Conservation (phyloP, 371 early-diverging fungal genomes). For the Circinella umbellata region DNA sequence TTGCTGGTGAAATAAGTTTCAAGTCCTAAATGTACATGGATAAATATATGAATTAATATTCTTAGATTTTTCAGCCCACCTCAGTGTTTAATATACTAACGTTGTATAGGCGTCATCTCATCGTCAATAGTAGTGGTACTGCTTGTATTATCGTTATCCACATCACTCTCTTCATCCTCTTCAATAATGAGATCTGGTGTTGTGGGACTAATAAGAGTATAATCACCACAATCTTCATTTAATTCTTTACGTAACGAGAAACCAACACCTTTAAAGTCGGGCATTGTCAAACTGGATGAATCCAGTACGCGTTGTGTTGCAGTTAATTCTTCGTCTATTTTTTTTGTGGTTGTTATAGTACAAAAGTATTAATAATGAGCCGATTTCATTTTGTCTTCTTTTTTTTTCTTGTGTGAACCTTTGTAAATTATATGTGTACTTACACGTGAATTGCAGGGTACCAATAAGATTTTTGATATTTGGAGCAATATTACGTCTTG, state of each 20-base stretch:
- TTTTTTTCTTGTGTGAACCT: not conserved
- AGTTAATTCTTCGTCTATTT: conserved; percentile 78
- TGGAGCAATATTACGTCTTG: conserved; percentile 84
- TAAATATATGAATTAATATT: too few relatives aligned
- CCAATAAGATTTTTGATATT: conserved; percentile 93
- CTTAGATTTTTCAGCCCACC: too few relatives aligned
- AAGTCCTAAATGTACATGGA: conserved; percentile 6
- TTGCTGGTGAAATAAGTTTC: conserved; percentile 30
- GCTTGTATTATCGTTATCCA: conserved; percentile 26
- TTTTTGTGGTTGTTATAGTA: not conserved
- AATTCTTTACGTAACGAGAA: conserved; percentile 73
- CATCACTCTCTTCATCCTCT: conserved; percentile 44
- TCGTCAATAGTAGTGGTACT: not conserved
- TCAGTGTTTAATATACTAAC: conserved; percentile 1
- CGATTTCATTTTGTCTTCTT: not conserved
- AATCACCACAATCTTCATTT: conserved; percentile 37
- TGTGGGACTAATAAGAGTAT: conserved; percentile 17
- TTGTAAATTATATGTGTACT: not conserved
- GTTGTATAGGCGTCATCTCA: conserved; percentile 11
- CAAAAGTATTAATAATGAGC: not conserved
- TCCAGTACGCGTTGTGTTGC: conserved; percentile 87
- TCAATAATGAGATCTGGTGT: conserved; percentile 56
- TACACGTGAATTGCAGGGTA: conserved; percentile 88
- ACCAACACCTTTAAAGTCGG: conserved; percentile 82
- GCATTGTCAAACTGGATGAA: conserved; percentile 78